Conservation (phyloP, 306 rosid species). For the Trichosanthes cucumerina region DNA sequence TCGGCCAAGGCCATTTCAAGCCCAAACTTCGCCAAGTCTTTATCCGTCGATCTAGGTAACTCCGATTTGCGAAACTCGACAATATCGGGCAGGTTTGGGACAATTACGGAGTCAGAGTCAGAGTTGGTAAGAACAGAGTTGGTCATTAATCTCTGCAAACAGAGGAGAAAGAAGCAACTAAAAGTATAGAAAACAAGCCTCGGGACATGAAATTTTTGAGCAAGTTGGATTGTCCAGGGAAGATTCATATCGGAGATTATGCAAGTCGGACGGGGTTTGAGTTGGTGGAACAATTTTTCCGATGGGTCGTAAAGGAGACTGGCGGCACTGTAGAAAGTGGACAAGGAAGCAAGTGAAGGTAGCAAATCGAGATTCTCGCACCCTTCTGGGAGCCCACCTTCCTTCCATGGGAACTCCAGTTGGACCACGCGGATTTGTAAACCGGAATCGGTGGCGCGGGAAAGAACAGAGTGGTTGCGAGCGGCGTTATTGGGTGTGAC, state of each 20-base stretch:
- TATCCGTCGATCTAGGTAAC: not conserved
- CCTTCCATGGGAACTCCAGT: not conserved
- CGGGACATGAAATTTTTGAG: not conserved
- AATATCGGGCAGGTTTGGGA: constrained; percentile 9
- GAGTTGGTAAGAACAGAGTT: not conserved
- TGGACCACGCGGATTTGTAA: not conserved
- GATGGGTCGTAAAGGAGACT: constrained; percentile 25
- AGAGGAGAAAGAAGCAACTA: not conserved
- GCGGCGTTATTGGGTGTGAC: constrained; percentile 22
- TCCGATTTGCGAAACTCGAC: constrained; percentile 10
- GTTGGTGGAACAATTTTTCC: constrained; percentile 18
- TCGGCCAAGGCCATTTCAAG: not conserved
- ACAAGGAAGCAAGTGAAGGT: not conserved
- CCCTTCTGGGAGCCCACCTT: not conserved
- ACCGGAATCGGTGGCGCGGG: constrained; percentile 11
- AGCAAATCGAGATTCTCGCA: not conserved
- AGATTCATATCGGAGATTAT: constrained; percentile 40
- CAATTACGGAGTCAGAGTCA: constrained; percentile 1
- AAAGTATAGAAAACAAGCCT: constrained; percentile 10
- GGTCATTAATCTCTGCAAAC: not conserved
- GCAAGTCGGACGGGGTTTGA: constrained; percentile 42
- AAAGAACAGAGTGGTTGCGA: constrained; percentile 6
- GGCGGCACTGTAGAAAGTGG: not conserved
- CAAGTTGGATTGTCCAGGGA: constrained; percentile 19
- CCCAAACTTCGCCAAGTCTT: not conserved